Percentiles rank a stretch among this genome's conserved stretches.
Evolutionary conservation across 305 asterid species (phyloP).

Genomic region (Fraxinus dipetala): DNA sequence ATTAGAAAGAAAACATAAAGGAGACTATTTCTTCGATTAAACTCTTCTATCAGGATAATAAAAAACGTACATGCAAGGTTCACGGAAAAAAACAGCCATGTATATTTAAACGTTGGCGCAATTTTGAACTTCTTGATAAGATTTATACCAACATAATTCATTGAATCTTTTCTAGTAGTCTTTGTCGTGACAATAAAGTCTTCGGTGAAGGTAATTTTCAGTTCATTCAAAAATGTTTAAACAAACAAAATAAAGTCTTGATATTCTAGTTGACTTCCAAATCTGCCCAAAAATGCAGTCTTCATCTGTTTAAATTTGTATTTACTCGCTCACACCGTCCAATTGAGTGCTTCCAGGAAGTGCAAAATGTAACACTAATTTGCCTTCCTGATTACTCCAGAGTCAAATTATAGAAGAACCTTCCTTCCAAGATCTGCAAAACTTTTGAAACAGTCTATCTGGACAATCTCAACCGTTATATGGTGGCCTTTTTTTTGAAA

Average conservation of each 20-base stretch:
- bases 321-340: background rate
- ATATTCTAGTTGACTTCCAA: background rate
- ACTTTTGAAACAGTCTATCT: background rate
- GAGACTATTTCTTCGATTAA: background rate
- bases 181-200: background rate
- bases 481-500: too few species aligned
- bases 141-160: background rate
- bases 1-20: background rate
- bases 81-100: background rate
- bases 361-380: background rate
- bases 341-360: background rate
- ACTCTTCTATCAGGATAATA: background rate
- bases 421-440: background rate
- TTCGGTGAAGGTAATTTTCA: background rate
- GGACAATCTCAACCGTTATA: too few species aligned
- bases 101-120: background rate
- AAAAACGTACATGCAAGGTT: background rate
- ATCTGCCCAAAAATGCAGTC: background rate
- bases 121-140: background rate
- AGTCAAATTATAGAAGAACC: background rate
- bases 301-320: background rate
- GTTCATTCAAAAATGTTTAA: too few species aligned
- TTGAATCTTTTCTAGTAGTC: background rate
- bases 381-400: background rate
- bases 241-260: background rate